phyloP scores from a whole-genome alignment of 805 yeast species.

The Lipomyces japonicus region DNA sequence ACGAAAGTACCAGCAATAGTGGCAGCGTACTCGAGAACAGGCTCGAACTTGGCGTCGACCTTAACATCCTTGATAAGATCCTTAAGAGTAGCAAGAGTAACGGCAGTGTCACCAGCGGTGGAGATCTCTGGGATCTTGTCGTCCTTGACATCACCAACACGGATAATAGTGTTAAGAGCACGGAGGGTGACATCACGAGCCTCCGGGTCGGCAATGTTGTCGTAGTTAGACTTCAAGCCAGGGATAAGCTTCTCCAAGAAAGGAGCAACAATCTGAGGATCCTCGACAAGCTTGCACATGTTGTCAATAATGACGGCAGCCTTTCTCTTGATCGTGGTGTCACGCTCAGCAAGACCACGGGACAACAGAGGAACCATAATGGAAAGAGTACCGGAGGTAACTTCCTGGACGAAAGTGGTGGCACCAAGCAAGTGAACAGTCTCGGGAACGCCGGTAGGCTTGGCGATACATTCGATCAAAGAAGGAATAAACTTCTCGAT shows the following conservation, averaged over 20 bases:
- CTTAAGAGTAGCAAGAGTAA: constrained; percentile 78
- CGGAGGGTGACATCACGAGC: constrained; percentile 98
- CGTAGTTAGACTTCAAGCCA: constrained; percentile 87
- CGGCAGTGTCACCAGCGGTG: constrained; percentile 94
- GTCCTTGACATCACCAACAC: constrained; percentile 95
- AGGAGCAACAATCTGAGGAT: constrained; percentile 99
- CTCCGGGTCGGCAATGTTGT: constrained; percentile 99
- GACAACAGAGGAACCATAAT: constrained; percentile 98
- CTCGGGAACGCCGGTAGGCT: constrained; percentile 97
- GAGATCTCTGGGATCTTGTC: constrained; percentile 95
- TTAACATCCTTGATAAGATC: constrained; percentile 65
- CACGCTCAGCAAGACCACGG: constrained; percentile 99
- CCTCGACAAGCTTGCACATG: constrained; percentile 99
- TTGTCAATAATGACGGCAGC: constrained; percentile 99
- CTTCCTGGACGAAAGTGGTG: constrained; percentile 98
- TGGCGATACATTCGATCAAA: constrained; percentile 92
- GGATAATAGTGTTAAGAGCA: constrained; percentile 94
- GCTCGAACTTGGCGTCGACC: constrained; percentile 65
- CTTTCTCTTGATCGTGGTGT: constrained; percentile 98
- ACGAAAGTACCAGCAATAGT: constrained; percentile 98
- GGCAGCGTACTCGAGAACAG: constrained; percentile 78
- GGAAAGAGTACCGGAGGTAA: constrained; percentile 98
- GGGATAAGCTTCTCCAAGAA: constrained; percentile 95
- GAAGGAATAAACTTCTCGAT: constrained; percentile 98
- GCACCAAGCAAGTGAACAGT: constrained; percentile 99